phyloP scores from a whole-genome alignment of 75 land plant species.

The Selaginella moellendorffii region DNA sequence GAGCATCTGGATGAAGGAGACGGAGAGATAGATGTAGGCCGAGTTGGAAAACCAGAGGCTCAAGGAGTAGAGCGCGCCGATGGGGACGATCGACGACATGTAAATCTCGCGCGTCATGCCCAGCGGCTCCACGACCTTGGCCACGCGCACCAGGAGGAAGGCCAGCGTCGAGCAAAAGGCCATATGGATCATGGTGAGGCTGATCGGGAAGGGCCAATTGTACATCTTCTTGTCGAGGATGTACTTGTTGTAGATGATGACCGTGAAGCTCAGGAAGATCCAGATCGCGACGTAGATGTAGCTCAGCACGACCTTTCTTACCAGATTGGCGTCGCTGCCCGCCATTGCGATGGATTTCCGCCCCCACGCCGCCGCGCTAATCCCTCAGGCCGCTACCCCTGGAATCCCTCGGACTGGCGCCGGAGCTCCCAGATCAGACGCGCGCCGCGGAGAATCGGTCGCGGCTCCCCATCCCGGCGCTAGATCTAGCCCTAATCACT shows the following conservation, averaged over 20 bases:
- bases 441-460: slow-evolving; percentile 9
- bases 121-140: slow-evolving; percentile 73
- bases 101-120: slow-evolving; percentile 59
- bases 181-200: slow-evolving; percentile 98
- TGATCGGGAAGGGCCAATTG: slow-evolving; percentile 93
- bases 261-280: slow-evolving; percentile 89
- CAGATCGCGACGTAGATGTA: slow-evolving; percentile 75
- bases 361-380: no score
- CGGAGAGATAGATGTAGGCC: slow-evolving; percentile 88
- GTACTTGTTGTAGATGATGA: slow-evolving; percentile 97
- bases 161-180: slow-evolving; percentile 83
- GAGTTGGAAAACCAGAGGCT: slow-evolving; percentile 95
- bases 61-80: slow-evolving; percentile 81
- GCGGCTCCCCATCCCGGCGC: no score
- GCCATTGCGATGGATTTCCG: no score
- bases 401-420: not conserved
- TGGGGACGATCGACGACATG: slow-evolving; percentile 77
- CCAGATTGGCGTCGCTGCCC: slow-evolving; percentile 11
- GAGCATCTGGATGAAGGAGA: slow-evolving; percentile 98
- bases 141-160: slow-evolving; percentile 47
- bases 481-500: no score
- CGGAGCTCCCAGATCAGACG: slow-evolving; percentile 1
- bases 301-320: slow-evolving; percentile 57
- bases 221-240: slow-evolving; percentile 90
- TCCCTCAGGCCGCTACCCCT: no score